Conservation (phyloP, 1,139 yeast species). For the Pneumocystis canis region DNA sequence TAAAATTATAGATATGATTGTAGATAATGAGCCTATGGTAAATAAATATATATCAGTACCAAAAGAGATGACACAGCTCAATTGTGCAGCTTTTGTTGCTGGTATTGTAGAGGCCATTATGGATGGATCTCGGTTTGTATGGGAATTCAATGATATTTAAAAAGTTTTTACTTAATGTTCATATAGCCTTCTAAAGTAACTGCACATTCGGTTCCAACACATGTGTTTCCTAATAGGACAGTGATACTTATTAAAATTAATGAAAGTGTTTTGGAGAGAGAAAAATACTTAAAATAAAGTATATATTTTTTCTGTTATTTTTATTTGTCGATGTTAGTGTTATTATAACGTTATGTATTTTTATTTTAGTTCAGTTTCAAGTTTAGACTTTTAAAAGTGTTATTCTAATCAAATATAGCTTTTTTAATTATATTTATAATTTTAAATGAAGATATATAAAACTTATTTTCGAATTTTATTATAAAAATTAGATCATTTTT, state of each 20-base stretch:
- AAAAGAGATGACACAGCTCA: constrained; percentile 60
- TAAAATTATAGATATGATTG: constrained; percentile 36
- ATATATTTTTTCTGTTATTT: no score
- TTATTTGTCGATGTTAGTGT: not conserved
- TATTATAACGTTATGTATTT: no score
- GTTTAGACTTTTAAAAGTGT: not conserved
- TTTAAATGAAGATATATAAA: not conserved
- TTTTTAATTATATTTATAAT: no score
- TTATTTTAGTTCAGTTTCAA: no score
- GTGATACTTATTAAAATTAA: constrained; percentile 68
- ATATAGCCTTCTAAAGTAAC: constrained; percentile 52
- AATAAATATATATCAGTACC: constrained; percentile 70
- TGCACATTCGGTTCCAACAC: constrained; percentile 71
- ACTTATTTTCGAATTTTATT: not conserved
- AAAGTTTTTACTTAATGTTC: not conserved
- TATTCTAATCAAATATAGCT: no score
- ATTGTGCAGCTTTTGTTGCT: constrained; percentile 75
- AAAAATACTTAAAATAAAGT: constrained; percentile 13
- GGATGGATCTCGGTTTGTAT: constrained; percentile 52
- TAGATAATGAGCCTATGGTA: constrained; percentile 65
- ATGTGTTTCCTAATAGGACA: constrained; percentile 51
- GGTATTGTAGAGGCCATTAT: constrained; percentile 85
- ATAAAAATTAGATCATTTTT: not conserved
- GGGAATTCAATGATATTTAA: not conserved
- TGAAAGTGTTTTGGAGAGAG: constrained; percentile 18